Evolutionary conservation across 345 rosid genomes (phyloP).

Genomic region (Clausena lansium): DNA sequence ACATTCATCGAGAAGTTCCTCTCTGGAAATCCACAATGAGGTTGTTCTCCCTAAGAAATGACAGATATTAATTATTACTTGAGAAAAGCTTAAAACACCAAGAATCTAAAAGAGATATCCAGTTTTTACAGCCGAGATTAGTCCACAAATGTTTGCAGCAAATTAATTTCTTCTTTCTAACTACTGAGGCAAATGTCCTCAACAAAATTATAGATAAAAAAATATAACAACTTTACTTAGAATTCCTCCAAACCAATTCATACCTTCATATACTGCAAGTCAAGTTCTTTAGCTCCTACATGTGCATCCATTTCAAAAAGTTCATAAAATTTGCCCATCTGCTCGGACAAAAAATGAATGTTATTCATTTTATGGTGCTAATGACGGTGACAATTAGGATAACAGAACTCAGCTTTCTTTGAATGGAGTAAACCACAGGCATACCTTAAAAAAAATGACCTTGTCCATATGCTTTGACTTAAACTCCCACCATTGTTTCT

Average conservation of each 20-base stretch:
- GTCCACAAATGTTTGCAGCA: not conserved
- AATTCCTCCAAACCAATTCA: conserved; percentile 8
- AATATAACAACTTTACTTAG: not conserved
- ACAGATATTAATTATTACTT: conserved; percentile 14
- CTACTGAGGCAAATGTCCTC: not conserved
- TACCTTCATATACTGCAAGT: conserved; percentile 98
- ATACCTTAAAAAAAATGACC: conserved; percentile 94
- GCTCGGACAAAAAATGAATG: conserved; percentile 19
- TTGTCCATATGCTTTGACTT: conserved; percentile 99
- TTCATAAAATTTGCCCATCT: conserved; percentile 99
- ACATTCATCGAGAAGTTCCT: conserved; percentile 81
- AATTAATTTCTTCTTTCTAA: not conserved
- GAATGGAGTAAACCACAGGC: not conserved
- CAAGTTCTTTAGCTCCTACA: conserved; percentile 87
- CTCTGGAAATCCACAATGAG: conserved; percentile 99
- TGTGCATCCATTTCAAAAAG: conserved; percentile 99
- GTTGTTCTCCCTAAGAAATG: conserved; percentile 82
- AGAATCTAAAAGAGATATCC: not conserved
- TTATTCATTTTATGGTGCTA: conserved; percentile 1
- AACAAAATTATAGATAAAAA: not conserved
- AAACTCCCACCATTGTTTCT: conserved; percentile 99
- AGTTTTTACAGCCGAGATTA: not conserved
- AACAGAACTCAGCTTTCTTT: not conserved
- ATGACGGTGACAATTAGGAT: not conserved
- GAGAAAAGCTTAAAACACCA: not conserved